Base-by-base conservation (phyloP, 1,284 basidiomycete species). In the Leucoagaricus sp. region DNA sequence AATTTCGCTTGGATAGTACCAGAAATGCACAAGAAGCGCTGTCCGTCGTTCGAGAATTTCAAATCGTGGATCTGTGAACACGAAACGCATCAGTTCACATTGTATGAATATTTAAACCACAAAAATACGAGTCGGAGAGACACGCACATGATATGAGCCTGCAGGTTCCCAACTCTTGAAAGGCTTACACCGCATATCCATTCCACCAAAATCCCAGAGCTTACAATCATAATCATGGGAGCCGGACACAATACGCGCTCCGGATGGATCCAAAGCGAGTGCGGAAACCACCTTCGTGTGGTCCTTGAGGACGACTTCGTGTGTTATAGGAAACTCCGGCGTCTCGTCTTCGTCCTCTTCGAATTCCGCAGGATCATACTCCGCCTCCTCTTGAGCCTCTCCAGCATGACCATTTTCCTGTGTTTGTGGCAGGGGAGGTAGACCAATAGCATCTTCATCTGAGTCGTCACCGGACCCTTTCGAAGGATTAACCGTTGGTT, bases 181-280 rank as follows among this genome's bases (percentile, higher is more conserved):
- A 13, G 97, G 96, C 69, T 92, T 91, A 71, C 85, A 84, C 65
- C 91, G 82, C 61, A 81, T 76, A 65, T 92, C 91, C 96, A 99
- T 99, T 6, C 97, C 97, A 65, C 96, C 97, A 75, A 99, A 99
- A 73, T 99, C 97, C 96, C 96, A 99, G 52, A 99, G 74, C 73
- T 98, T 98, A 73, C 92, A 89, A 72, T 96, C 93, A 68, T 98
- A 98, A 74, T 99, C 97, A 72, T 98, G 91, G 15, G 91, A 92
- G 9, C 97, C 97, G 1, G 94, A 93, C 5, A 93, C 77, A 28
- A 99, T 77, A 28, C 97, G 86, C 2, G 96, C 94, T 47, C 97
- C 97, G 12, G 95, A 92, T 0, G 94, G 88, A 70, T 99, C 97
- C 38, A 99, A 77, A 0, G 93, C 84, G 25, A 99, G 77, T 1